Evolutionary conservation across 2,329 filamentous ascomycete species (phyloP), one percentile per base, ranked within the genome.

Genomic region (Knufia fluminis): DNA sequence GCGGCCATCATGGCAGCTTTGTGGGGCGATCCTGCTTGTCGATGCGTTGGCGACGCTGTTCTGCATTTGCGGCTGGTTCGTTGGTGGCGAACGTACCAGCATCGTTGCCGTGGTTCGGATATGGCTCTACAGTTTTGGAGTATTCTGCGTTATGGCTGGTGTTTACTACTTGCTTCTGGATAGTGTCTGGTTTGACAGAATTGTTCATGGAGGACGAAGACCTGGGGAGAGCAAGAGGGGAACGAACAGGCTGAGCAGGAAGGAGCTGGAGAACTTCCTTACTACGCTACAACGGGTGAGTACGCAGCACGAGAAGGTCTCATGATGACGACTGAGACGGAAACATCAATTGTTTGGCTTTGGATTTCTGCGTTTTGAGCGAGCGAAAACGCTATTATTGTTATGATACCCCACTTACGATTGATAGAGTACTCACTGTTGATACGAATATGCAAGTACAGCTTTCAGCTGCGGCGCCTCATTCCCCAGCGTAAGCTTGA

Each of bases 111-210:
- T 94, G 48, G 82, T 94, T 63, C 85, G 87, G 76, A 78, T 94
- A 65, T 94, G 87, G 86, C 80, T 92, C 62, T 92, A 90, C 76
- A 90, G 87, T 14, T 87, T 94, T 65, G 89, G 88, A 66, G 76
- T 94, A 63, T 92, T 94, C 76, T 88, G 83, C 66, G 77, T 89
- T 64, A 81, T 91, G 78, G 85, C 82, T 62, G 81, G 79, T 66
- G 69, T 83, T 16, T 86, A 86, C 72, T 90, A 89, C 73, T 77
- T 92, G 62, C 79, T 94, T 64, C 83, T 91, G 68, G 85, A 85
- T 66, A 88, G 82, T 62, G 70, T 78, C 54, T 83, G 83, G 55
- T 94, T 94, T 68, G 86, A 94, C 71, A 91, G 92, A 73, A 76
- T 94, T 56, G 92, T 94, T 85, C 87, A 94, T 72, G 86, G 87